These are phyloP conservation scores for Erythrobasidium yunnanense DNA, from an alignment of 768 basidiomycete genomes.

Conservation along the genomic window DNA sequence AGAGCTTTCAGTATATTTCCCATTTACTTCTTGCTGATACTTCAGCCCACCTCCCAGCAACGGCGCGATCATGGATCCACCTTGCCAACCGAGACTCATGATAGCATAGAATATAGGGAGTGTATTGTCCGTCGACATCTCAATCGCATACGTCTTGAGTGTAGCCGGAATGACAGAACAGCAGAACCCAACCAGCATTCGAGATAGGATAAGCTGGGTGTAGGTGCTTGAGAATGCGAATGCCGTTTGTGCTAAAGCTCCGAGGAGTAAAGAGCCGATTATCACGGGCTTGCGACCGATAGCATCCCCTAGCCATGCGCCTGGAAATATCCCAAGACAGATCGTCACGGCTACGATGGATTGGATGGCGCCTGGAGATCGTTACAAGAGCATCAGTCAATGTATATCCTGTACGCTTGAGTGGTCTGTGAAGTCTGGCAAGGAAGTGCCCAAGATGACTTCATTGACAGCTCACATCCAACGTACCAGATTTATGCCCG, in stretches of 20 bases:
- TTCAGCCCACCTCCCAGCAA: background rate
- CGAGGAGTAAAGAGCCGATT: background rate
- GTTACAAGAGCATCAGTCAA: background rate
- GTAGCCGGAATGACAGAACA: background rate
- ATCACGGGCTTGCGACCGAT: background rate
- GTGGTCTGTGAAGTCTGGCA: too few relatives aligned
- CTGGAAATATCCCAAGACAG: background rate
- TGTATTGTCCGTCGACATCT: background rate
- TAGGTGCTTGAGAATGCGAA: background rate
- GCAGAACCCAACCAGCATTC: background rate
- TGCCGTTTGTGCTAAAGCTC: background rate
- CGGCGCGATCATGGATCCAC: background rate
- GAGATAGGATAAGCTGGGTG: background rate
- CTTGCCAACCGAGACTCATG: background rate
- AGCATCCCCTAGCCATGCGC: background rate
- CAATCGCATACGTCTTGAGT: background rate
- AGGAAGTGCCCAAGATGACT: background rate
- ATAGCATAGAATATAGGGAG: background rate
- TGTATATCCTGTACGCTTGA: too few relatives aligned
- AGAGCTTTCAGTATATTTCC: too few relatives aligned
- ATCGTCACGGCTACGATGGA: background rate
- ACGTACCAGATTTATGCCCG: background rate
- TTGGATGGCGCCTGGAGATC: background rate
- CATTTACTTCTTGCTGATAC: too few relatives aligned
- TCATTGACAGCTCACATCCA: background rate